These are phyloP conservation scores for Podaxis carcinomalis DNA, from an alignment of 768 basidiomycete species.

Conservation along the genomic window DNA sequence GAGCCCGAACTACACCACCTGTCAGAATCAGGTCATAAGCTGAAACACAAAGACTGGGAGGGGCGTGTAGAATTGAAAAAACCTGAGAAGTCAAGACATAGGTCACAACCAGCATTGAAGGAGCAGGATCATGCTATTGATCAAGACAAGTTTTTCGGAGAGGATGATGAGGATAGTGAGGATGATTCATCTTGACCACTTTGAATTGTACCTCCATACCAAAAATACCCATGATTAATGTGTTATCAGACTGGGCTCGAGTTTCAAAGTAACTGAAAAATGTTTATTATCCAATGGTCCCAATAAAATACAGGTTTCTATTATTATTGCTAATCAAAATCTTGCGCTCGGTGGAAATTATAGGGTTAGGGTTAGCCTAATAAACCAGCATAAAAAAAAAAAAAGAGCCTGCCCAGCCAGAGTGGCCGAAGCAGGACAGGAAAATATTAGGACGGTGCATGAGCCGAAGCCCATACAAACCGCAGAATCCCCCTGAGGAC, in stretches of 20 bases:
- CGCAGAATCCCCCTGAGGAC: slow-evolving; percentile 46
- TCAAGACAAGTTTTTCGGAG: slow-evolving; percentile 39
- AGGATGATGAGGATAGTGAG: slow-evolving; percentile 27
- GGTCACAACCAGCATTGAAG: slow-evolving; percentile 8
- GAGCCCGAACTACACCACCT: slow-evolving; percentile 53
- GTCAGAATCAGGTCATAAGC: neutral
- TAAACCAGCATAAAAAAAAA: slow-evolving; percentile 29
- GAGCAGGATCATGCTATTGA: slow-evolving; percentile 16
- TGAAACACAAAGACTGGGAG: slow-evolving; percentile 8
- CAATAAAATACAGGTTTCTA: neutral
- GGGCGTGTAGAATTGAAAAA: slow-evolving; percentile 4
- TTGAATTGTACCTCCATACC: no score
- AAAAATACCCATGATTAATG: no score
- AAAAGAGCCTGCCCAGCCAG: slow-evolving; percentile 46
- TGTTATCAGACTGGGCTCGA: no score
- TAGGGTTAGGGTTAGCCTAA: slow-evolving; percentile 44
- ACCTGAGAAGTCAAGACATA: neutral
- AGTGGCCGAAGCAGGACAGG: slow-evolving; percentile 62
- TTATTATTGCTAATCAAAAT: neutral
- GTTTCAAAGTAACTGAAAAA: no score
- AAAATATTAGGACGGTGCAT: slow-evolving; percentile 77
- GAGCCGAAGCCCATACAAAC: slow-evolving; percentile 65
- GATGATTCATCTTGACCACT: neutral
- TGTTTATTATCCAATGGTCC: neutral
- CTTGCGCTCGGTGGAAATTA: neutral